Evolutionary conservation across 257 asterid genomes (phyloP).

Genomic region (Przewalskia tangutica): DNA sequence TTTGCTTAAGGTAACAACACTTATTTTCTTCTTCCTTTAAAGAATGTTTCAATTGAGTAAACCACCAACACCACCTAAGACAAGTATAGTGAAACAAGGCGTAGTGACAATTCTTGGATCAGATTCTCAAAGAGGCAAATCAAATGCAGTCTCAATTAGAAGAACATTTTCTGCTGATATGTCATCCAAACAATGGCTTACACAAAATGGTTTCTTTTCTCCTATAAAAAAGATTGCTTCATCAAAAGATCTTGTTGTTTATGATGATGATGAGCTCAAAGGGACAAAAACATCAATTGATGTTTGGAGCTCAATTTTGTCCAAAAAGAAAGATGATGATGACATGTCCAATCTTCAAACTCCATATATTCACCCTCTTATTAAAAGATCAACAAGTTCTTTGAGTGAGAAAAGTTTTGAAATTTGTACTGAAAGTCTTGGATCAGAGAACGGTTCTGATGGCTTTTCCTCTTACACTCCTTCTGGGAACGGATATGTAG

Average conservation of each 20-base stretch:
- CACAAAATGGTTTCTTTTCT: conserved; percentile 20
- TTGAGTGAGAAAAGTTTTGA: conserved; percentile 60
- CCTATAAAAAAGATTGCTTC: conserved; percentile 22
- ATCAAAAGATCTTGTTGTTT: conserved; percentile 15
- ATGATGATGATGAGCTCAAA: not conserved
- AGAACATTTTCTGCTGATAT: conserved; percentile 35
- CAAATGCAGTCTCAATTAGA: not conserved
- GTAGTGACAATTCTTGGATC: conserved; percentile 18
- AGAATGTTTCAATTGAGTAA: not conserved
- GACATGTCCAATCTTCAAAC: conserved; percentile 18
- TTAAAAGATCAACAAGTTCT: conserved; percentile 40
- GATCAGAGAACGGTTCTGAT: conserved; percentile 85
- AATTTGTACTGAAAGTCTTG: conserved; percentile 80
- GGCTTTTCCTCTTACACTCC: conserved; percentile 28
- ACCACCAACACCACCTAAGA: not conserved
- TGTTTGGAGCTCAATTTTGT: conserved; percentile 4
- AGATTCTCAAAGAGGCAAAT: not conserved
- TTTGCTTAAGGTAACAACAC: too few relatives aligned
- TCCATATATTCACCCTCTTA: conserved; percentile 53
- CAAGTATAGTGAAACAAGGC: conserved; percentile 30
- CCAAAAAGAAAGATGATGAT: conserved; percentile 24
- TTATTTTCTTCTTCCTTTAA: too few relatives aligned
- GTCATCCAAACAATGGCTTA: conserved; percentile 32
- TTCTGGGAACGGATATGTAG: conserved; percentile 22
- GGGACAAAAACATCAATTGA: conserved; percentile 5